These are phyloP conservation scores for Paraconiothyrium sp. DNA, from an alignment of 2,329 filamentous ascomycete species.

Conservation along the genomic window DNA sequence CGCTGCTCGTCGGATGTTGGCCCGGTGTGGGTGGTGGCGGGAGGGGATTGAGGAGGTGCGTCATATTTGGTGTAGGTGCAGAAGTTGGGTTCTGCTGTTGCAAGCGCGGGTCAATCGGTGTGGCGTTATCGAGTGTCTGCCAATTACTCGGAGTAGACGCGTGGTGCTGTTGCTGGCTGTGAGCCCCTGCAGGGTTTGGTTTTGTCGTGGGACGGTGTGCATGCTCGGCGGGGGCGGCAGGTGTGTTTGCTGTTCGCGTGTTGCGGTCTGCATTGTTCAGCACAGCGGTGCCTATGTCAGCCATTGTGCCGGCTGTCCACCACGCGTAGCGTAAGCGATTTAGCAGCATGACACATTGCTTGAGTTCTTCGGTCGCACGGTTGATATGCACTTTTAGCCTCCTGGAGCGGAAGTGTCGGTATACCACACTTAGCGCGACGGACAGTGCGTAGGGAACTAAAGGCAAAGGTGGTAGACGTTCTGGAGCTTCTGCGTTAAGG, in stretches of 20 bases:
- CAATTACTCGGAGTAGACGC: constrained; percentile 22
- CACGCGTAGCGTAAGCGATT: constrained; percentile 55
- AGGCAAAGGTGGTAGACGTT: constrained; percentile 61
- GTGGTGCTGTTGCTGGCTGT: constrained; percentile 26
- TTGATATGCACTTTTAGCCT: constrained; percentile 59
- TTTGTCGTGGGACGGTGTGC: constrained; percentile 31
- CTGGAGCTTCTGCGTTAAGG: constrained; percentile 57
- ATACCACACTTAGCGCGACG: constrained; percentile 65
- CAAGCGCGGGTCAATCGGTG: constrained; percentile 46
- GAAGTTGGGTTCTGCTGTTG: constrained; percentile 27
- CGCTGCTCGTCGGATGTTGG: constrained; percentile 51
- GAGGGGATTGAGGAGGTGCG: constrained; percentile 41
- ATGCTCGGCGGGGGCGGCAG: constrained; percentile 33
- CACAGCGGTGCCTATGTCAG: constrained; percentile 51
- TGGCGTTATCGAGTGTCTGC: constrained; percentile 32
- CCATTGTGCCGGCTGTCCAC: constrained; percentile 59
- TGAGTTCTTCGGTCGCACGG: constrained; percentile 57
- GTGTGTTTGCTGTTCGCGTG: constrained; percentile 47
- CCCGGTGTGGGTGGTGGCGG: constrained; percentile 39
- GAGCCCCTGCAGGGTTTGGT: constrained; percentile 28
- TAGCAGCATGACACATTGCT: constrained; percentile 55
- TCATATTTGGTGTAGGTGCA: constrained; percentile 38
- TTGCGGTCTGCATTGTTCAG: constrained; percentile 51
- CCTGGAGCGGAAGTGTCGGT: constrained; percentile 64
- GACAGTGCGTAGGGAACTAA: constrained; percentile 66